Conservation (phyloP, 768 basidiomycete genomes). For the Sporobolomyces roseus region DNA sequence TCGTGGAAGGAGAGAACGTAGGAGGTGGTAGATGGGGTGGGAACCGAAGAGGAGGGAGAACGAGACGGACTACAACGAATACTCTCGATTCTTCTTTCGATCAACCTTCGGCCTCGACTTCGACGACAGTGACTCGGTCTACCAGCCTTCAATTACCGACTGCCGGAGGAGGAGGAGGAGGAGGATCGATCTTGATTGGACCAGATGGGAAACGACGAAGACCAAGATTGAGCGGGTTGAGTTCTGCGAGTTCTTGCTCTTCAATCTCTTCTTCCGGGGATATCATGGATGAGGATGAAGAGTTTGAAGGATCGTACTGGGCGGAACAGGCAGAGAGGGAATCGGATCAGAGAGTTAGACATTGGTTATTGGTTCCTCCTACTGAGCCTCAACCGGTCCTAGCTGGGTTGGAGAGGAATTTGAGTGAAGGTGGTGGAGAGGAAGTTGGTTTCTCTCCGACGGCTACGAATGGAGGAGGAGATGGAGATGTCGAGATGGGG, state of each 20-base stretch:
- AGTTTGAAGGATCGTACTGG: conserved; percentile 20
- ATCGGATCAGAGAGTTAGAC: neutral
- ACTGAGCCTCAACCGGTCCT: conserved; percentile 30
- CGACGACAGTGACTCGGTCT: neutral
- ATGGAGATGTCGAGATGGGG: neutral
- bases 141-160: neutral
- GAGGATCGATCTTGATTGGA: no score
- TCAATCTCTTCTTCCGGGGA: neutral
- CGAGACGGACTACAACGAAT: conserved; percentile 1
- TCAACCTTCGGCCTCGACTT: neutral
- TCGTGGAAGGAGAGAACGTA: neutral
- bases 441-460: conserved; percentile 8
- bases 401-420: conserved; percentile 26
- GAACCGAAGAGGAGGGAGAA: conserved; percentile 1
- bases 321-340: conserved; percentile 4
- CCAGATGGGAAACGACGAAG: neutral
- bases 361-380: neutral
- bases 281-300: neutral
- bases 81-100: neutral
- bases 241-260: conserved; percentile 3
- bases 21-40: neutral
- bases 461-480: neutral
- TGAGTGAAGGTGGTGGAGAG: neutral
- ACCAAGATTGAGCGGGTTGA: conserved; percentile 6
- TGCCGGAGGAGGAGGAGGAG: no score